A percentile compares a stretch with the other conserved stretches of the same genome.
phyloP scores from a whole-genome alignment of 2,329 filamentous ascomycete genomes.

The Xylaria sp. region DNA sequence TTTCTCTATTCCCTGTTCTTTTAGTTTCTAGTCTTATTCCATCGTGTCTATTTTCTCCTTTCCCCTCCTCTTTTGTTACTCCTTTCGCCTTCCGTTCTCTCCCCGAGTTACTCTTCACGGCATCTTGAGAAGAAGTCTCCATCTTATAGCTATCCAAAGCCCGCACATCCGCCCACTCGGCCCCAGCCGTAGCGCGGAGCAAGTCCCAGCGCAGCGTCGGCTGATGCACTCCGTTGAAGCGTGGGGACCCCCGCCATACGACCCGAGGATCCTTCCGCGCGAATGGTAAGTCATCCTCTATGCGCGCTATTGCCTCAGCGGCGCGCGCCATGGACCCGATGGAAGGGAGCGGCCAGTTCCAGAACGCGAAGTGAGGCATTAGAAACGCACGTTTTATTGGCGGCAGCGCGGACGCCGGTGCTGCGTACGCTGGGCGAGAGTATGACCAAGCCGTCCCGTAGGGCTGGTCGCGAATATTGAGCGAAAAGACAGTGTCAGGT shows the following conservation, averaged over 20 bases:
- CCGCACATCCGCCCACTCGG: conserved; percentile 24
- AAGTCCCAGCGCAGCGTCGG: conserved; percentile 24
- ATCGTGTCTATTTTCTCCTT: background rate
- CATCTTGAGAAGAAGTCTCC: background rate
- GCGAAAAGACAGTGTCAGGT: conserved; percentile 27
- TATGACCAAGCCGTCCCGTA: conserved; percentile 30
- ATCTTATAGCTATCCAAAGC: conserved; percentile 25
- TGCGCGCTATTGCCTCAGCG: conserved; percentile 6
- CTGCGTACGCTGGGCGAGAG: conserved; percentile 21
- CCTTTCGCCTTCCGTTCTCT: too few species aligned
- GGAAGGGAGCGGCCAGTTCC: conserved; percentile 27
- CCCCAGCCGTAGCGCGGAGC: conserved; percentile 10
- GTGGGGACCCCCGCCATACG: conserved; percentile 24
- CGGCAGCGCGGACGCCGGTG: conserved; percentile 14
- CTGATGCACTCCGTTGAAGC: conserved; percentile 19
- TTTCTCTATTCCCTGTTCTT: background rate
- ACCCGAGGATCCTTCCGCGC: conserved; percentile 24
- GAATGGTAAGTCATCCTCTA: conserved; percentile 13
- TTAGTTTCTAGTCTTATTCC: background rate
- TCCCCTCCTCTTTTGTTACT: background rate
- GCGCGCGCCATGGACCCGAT: conserved; percentile 25
- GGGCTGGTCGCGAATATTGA: conserved; percentile 32
- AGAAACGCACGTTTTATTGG: conserved; percentile 24
- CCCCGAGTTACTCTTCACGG: background rate
- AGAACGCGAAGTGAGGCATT: conserved; percentile 30